Evolutionary conservation across 2,329 filamentous ascomycete genomes (phyloP).

Genomic region (Talaromyces sp.): DNA sequence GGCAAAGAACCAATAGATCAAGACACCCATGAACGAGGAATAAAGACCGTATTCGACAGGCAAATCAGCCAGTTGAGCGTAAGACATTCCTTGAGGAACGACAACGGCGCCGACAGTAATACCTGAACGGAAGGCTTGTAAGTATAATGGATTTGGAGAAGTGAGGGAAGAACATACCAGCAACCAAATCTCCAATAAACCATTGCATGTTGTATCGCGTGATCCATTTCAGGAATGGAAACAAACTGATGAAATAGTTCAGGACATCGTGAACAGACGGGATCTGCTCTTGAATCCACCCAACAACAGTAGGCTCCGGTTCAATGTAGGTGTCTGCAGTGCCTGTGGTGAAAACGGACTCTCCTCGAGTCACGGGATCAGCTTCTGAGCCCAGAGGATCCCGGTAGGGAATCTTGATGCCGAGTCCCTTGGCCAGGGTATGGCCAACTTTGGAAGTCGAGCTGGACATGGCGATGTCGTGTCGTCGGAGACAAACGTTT

Average conservation of each 20-base stretch:
- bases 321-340: slow-evolving; percentile 80
- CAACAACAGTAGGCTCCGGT: slow-evolving; percentile 68
- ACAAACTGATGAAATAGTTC: slow-evolving; percentile 67
- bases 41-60: slow-evolving; percentile 81
- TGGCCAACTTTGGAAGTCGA: slow-evolving; percentile 62
- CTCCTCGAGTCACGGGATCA: slow-evolving; percentile 69
- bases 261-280: slow-evolving; percentile 57
- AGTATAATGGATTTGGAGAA: background rate
- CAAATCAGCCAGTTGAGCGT: slow-evolving; percentile 79
- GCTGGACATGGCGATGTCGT: slow-evolving; percentile 30
- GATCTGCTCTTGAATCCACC: slow-evolving; percentile 65
- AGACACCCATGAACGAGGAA: slow-evolving; percentile 91
- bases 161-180: slow-evolving; percentile 55
- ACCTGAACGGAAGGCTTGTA: slow-evolving; percentile 39
- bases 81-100: slow-evolving; percentile 96
- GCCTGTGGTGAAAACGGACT: slow-evolving; percentile 71
- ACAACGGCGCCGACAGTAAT: slow-evolving; percentile 74
- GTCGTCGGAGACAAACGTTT: background rate
- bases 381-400: slow-evolving; percentile 51
- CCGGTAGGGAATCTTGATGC: slow-evolving; percentile 73
- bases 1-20: slow-evolving; percentile 96
- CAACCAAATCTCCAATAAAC: slow-evolving; percentile 83
- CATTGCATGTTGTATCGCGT: slow-evolving; percentile 82
- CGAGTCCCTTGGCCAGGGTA: slow-evolving; percentile 70
- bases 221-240: slow-evolving; percentile 91